Evolutionary conservation across 2,329 filamentous ascomycete species (phyloP).

Genomic region (Trichoderma pleuroti): DNA sequence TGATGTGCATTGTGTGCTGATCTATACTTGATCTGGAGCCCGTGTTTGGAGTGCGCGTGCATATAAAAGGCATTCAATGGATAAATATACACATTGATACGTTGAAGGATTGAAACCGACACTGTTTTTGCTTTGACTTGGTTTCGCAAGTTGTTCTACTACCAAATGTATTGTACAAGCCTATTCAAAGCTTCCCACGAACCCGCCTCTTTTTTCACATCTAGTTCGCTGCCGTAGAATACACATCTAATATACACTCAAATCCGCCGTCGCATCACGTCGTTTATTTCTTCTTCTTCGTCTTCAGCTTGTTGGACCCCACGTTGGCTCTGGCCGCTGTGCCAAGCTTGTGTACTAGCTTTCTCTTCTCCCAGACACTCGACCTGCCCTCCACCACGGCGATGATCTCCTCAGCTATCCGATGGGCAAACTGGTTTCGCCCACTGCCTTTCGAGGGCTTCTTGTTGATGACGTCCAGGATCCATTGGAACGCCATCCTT

Average conservation of each 20-base stretch:
- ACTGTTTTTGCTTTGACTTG: background rate
- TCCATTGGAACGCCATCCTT: slow-evolving; percentile 80
- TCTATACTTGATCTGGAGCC: background rate
- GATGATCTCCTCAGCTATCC: slow-evolving; percentile 82
- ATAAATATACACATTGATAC: background rate
- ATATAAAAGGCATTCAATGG: background rate
- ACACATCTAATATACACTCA: slow-evolving; percentile 18
- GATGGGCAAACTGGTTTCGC: slow-evolving; percentile 66
- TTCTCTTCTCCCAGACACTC: slow-evolving; percentile 77
- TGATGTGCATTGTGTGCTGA: background rate
- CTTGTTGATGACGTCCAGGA: slow-evolving; percentile 78
- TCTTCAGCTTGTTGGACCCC: slow-evolving; percentile 36
- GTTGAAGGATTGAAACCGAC: background rate
- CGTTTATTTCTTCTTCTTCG: slow-evolving; percentile 35
- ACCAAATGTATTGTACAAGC: background rate
- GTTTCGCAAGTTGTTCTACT: background rate
- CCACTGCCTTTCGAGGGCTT: slow-evolving; percentile 70
- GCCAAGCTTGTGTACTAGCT: slow-evolving; percentile 73
- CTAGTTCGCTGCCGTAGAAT: background rate
- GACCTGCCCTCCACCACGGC: slow-evolving; percentile 84
- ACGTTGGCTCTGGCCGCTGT: slow-evolving; percentile 75
- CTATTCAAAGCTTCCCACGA: background rate
- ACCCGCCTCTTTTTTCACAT: background rate
- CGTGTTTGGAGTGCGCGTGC: background rate
- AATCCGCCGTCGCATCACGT: background rate